These are phyloP conservation scores for Boletus reticuloceps DNA, from an alignment of 768 basidiomycete species.

Conservation along the genomic window DNA sequence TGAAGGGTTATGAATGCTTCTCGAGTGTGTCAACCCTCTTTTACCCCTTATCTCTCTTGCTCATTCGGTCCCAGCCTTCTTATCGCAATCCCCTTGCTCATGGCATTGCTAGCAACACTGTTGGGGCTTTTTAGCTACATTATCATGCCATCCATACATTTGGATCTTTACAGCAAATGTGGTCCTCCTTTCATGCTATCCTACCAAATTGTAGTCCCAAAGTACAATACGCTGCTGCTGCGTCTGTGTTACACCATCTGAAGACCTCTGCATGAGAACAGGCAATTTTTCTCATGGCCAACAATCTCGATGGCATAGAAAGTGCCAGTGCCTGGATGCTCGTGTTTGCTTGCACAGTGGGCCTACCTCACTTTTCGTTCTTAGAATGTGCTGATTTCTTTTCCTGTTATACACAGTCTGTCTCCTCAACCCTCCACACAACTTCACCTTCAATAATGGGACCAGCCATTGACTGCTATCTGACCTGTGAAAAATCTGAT, in stretches of 20 bases:
- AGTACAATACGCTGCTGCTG: conserved; percentile 73
- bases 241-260: conserved; percentile 67
- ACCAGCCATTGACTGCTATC: conserved; percentile 55
- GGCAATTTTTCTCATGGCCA: conserved; percentile 54
- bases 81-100: conserved; percentile 59
- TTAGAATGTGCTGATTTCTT: no score
- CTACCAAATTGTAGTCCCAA: conserved; percentile 65
- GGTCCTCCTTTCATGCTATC: conserved; percentile 48
- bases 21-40: conserved; percentile 55
- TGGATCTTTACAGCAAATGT: conserved; percentile 54
- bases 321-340: conserved; percentile 72
- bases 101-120: conserved; percentile 64
- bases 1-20: conserved; percentile 67
- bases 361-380: conserved; percentile 7
- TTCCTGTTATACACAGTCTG: conserved; percentile 55
- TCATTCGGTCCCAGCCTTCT: conserved; percentile 50
- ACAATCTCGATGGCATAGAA: conserved; percentile 49
- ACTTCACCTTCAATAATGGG: conserved; percentile 60
- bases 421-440: conserved; percentile 80
- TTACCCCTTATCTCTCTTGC: conserved; percentile 4
- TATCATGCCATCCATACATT: conserved; percentile 57
- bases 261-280: conserved; percentile 57
- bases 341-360: conserved; percentile 77
- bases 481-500: conserved; percentile 40
- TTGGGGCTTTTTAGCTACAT: conserved; percentile 70